Evolutionary conservation across 345 rosid genomes (phyloP).

Genomic region (Euphorbia lathyris): DNA sequence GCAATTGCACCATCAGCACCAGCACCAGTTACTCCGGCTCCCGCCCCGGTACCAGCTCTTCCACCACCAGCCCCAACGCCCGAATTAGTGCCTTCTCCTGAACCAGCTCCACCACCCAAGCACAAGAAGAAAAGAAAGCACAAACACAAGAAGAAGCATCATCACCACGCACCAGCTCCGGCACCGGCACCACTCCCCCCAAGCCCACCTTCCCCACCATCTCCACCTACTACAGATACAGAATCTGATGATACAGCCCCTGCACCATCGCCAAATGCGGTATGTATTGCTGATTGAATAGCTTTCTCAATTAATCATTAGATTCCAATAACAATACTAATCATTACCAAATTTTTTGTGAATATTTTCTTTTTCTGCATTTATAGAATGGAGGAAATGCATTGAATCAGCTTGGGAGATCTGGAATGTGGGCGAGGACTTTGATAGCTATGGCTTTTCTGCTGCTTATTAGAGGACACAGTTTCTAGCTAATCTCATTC

Average conservation of each 20-base stretch:
- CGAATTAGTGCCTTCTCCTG: conserved; percentile 19
- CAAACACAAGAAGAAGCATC: conserved; percentile 25
- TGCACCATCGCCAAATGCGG: conserved; percentile 72
- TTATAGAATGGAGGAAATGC: conserved; percentile 63
- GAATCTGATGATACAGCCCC: conserved; percentile 60
- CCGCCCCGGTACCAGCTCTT: conserved; percentile 20
- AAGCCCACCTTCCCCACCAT: conserved; percentile 90
- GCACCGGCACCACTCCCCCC: conserved; percentile 30
- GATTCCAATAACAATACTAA: background rate
- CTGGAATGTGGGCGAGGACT: conserved; percentile 44
- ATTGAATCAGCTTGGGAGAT: conserved; percentile 39
- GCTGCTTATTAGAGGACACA: conserved; percentile 43
- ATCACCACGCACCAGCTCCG: conserved; percentile 27
- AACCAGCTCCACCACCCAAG: conserved; percentile 20
- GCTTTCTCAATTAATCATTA: conserved; percentile 5
- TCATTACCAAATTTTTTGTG: conserved; percentile 2
- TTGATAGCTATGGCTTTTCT: conserved; percentile 47
- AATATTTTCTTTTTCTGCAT: conserved; percentile 19
- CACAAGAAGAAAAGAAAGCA: conserved; percentile 26
- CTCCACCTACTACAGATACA: conserved; percentile 27
- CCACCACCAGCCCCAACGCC: conserved; percentile 44
- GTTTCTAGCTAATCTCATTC: conserved; percentile 29
- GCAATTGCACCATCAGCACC: conserved; percentile 35
- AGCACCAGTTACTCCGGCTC: conserved; percentile 18
- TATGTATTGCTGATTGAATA: conserved; percentile 11